Conservation (phyloP, 2,329 filamentous ascomycete genomes). For the Fusarium siculi region DNA sequence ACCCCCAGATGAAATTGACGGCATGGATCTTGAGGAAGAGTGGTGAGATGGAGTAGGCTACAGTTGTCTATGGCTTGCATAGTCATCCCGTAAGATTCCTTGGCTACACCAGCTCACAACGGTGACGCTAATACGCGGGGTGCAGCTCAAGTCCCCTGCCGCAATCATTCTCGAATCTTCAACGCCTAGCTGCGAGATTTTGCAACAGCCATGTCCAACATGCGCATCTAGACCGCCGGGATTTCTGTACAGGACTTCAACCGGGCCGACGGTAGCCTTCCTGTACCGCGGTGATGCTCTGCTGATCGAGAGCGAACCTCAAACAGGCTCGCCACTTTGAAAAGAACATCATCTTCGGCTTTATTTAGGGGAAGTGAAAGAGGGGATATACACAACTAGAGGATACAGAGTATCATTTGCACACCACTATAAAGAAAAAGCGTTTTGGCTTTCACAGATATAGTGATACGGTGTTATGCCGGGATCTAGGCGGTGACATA, state of each 20-base stretch:
- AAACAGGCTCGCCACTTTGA: rapidly evolving
- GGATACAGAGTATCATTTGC: background rate
- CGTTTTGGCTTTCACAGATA: constrained; percentile 17
- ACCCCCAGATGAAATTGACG: background rate
- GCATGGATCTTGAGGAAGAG: background rate
- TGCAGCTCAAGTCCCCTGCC: constrained; percentile 57
- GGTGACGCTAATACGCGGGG: constrained; percentile 17
- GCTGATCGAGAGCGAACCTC: background rate
- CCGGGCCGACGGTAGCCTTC: constrained; percentile 57
- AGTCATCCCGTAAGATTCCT: constrained; percentile 42
- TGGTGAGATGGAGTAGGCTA: background rate
- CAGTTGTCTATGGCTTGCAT: constrained; percentile 41
- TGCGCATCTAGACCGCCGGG: constrained; percentile 58
- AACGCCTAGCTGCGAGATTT: constrained; percentile 72
- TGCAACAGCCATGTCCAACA: constrained; percentile 62
- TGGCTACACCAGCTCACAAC: background rate
- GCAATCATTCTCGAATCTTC: constrained; percentile 65
- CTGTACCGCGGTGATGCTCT: constrained; percentile 57
- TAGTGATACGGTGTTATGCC: constrained; percentile 5
- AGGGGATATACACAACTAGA: background rate
- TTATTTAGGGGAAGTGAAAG: background rate
- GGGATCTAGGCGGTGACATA: background rate
- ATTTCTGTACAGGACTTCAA: constrained; percentile 62
- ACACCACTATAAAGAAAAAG: constrained; percentile 23
- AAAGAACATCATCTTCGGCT: background rate